These are phyloP conservation scores for Collybiopsis confluens DNA, from an alignment of 768 basidiomycete species.

Conservation along the genomic window DNA sequence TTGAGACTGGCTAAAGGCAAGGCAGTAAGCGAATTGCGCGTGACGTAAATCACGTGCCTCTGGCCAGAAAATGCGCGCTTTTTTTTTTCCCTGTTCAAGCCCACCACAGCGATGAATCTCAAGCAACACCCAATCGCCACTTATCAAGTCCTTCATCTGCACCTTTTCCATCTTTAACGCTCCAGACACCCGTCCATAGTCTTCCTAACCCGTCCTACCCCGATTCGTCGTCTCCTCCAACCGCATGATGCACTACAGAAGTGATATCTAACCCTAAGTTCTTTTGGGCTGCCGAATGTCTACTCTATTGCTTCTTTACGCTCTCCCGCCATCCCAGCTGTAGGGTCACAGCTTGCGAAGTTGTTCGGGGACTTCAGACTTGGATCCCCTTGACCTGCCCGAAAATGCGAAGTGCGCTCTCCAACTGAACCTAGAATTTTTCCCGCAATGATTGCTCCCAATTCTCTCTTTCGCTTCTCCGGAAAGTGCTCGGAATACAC, in stretches of 20 bases:
- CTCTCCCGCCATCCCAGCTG: neutral
- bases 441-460: neutral
- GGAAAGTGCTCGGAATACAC: neutral
- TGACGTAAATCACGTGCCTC: too few relatives aligned
- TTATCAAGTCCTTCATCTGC: neutral
- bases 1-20: too few relatives aligned
- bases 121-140: conserved; percentile 1
- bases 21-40: too few relatives aligned
- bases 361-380: neutral
- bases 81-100: neutral
- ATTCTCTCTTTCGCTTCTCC: neutral
- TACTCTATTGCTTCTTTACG: neutral
- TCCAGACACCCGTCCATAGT: neutral
- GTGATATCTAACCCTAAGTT: conserved; percentile 10
- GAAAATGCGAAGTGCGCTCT: neutral
- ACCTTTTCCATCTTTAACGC: neutral
- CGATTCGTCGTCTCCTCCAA: conserved; percentile 7
- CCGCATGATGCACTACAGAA: conserved; percentile 4
- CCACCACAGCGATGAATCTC: conserved; percentile 4
- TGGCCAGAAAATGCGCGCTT: too few relatives aligned
- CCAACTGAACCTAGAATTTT: neutral
- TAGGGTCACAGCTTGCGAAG: conserved; percentile 1
- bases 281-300: neutral
- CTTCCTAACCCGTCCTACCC: conserved; percentile 1
- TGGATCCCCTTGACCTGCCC: neutral